Conservation (phyloP, 164 flowering plant genomes). For the Nymphaea thermarum region DNA sequence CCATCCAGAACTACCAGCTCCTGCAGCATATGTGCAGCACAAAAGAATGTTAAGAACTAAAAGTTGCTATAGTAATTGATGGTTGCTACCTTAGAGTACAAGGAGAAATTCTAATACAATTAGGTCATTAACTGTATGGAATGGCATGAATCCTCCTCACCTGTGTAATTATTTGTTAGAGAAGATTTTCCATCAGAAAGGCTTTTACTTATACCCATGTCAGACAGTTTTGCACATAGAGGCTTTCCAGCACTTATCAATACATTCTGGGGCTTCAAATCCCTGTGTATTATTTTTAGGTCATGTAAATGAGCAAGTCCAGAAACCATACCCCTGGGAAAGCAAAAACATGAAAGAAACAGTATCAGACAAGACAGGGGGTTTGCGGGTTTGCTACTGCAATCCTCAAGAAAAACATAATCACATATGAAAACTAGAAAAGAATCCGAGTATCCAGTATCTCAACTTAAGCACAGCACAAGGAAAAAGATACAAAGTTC, state of each 20-base stretch:
- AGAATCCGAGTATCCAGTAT: no score
- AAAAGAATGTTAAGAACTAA: no score
- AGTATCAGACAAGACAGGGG: no score
- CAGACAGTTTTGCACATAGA: constrained; percentile 65
- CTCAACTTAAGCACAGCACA: no score
- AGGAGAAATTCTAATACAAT: no score
- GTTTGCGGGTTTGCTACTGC: no score
- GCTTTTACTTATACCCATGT: constrained; percentile 84
- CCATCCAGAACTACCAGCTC: constrained; percentile 81
- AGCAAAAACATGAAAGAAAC: not conserved
- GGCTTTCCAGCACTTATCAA: constrained; percentile 35
- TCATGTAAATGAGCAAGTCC: constrained; percentile 80
- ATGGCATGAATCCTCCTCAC: constrained; percentile 16
- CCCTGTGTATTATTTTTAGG: constrained; percentile 68
- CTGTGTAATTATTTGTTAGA: constrained; percentile 45
- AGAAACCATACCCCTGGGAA: constrained; percentile 47
- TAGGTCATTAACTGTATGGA: no score
- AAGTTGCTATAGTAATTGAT: no score
- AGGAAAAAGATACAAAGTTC: no score
- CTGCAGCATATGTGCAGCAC: constrained; percentile 13
- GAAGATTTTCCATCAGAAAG: constrained; percentile 47
- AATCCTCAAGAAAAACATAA: no score
- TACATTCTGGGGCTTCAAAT: constrained; percentile 79
- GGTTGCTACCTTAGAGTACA: no score
- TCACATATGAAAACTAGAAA: no score